Conservation (phyloP, 768 basidiomycete genomes). For the Suillus bovinus region DNA sequence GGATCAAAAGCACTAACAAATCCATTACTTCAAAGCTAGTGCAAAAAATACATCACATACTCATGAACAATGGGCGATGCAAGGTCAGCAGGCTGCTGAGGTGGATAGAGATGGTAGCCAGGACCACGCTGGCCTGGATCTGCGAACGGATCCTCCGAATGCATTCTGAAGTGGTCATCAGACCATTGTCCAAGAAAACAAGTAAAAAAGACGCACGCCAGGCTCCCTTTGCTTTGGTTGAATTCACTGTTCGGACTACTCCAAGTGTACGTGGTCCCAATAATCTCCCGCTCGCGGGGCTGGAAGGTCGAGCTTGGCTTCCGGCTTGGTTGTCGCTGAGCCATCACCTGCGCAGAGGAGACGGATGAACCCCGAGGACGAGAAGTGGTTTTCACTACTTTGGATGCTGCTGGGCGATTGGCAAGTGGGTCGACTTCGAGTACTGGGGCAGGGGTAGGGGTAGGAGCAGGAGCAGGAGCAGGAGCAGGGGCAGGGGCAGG, state of each 20-base stretch:
- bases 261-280: constrained; percentile 35
- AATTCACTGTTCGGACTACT: constrained; percentile 28
- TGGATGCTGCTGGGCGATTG: constrained; percentile 9
- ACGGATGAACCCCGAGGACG: constrained; percentile 27
- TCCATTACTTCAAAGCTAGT: not conserved
- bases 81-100: constrained; percentile 2
- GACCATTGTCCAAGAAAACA: not conserved
- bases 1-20: constrained; percentile 22
- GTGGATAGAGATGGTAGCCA: constrained; percentile 6
- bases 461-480: no score
- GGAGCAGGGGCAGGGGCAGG: constrained; percentile 15
- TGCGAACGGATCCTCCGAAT: constrained; percentile 30
- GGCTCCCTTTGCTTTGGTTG: constrained; percentile 15
- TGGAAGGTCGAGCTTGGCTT: constrained; percentile 27
- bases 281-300: constrained; percentile 29
- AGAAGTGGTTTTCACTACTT: constrained; percentile 24
- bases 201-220: constrained; percentile 18
- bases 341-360: constrained; percentile 25
- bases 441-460: not conserved
- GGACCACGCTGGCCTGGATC: constrained; percentile 20
- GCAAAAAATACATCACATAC: constrained; percentile 16
- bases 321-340: constrained; percentile 19
- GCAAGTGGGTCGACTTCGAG: not conserved
- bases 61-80: constrained; percentile 21
- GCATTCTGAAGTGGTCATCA: constrained; percentile 5